Evolutionary conservation across 352 stramenopile genomes (phyloP).

Genomic region (Thalassiosira mediterranea): DNA sequence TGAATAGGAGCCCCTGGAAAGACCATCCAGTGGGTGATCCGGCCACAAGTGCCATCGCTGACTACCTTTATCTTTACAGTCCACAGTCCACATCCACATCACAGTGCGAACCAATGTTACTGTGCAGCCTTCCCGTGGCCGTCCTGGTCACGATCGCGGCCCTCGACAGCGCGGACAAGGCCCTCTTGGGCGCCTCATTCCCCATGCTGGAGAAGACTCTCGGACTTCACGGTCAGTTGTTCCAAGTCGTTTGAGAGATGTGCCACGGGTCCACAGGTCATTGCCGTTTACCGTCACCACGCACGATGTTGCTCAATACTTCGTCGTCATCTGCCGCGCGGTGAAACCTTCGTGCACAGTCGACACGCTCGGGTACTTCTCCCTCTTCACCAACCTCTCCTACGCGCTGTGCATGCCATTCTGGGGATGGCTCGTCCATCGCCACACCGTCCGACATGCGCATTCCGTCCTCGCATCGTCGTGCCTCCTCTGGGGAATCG

Average conservation of each 20-base stretch:
- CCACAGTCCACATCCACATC: no score
- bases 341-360: no score
- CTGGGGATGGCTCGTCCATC: slow-evolving; percentile 55
- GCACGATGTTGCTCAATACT: no score
- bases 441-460: slow-evolving; percentile 21
- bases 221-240: slow-evolving; percentile 21
- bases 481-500: slow-evolving; percentile 31
- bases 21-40: no score
- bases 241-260: no score
- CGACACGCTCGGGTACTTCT: slow-evolving; percentile 60
- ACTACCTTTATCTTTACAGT: no score
- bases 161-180: slow-evolving; percentile 55
- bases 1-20: no score
- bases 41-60: no score
- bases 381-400: slow-evolving; percentile 52
- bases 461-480: slow-evolving; percentile 21
- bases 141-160: slow-evolving; percentile 47
- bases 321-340: no score
- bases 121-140: slow-evolving; percentile 38
- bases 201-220: slow-evolving; percentile 49
- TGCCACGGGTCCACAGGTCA: no score
- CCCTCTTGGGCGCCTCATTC: slow-evolving; percentile 46
- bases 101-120: no score
- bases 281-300: no score
- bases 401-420: slow-evolving; percentile 54